Conservation (phyloP, 208 protist genomes). For the Sergeia podlipaevii region DNA sequence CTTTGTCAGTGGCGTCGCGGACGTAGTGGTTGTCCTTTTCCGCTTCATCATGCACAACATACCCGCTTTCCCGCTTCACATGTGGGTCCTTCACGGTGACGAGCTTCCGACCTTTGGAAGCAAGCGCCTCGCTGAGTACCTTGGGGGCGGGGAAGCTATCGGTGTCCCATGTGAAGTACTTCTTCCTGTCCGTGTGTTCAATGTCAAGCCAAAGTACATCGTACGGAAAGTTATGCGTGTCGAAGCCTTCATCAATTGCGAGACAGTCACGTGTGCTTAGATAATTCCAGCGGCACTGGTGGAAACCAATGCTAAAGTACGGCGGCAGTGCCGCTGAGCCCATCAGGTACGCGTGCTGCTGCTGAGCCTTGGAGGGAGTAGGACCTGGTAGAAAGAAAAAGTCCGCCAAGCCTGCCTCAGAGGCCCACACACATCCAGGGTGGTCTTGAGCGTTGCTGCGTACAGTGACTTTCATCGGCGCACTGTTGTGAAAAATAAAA, state of each 20-base stretch:
- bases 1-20: slow-evolving; percentile 47
- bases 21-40: slow-evolving; percentile 81
- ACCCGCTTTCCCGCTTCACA: slow-evolving; percentile 91
- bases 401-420: slow-evolving; percentile 94
- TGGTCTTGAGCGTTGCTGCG: slow-evolving; percentile 1
- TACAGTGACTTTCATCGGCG: slow-evolving; percentile 82
- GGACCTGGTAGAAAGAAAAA: slow-evolving; percentile 96
- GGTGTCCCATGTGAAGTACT: slow-evolving; percentile 98
- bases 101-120: slow-evolving; percentile 91
- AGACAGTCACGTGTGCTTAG: slow-evolving; percentile 91
- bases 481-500: slow-evolving; percentile 95
- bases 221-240: slow-evolving; percentile 96
- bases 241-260: slow-evolving; percentile 90
- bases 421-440: slow-evolving; percentile 82
- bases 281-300: slow-evolving; percentile 99
- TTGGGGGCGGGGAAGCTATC: slow-evolving; percentile 93
- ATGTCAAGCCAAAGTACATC: slow-evolving; percentile 99
- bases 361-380: slow-evolving; percentile 81
- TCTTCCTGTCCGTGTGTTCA: slow-evolving; percentile 98
- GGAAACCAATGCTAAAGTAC: slow-evolving; percentile 96
- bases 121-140: slow-evolving; percentile 86
- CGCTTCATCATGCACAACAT: slow-evolving; percentile 84
- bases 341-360: slow-evolving; percentile 93
- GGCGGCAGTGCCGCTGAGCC: slow-evolving; percentile 94
- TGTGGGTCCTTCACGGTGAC: slow-evolving; percentile 98